These are phyloP conservation scores for Echinosophora koreensis DNA, from an alignment of 306 rosid genomes.

Conservation along the genomic window DNA sequence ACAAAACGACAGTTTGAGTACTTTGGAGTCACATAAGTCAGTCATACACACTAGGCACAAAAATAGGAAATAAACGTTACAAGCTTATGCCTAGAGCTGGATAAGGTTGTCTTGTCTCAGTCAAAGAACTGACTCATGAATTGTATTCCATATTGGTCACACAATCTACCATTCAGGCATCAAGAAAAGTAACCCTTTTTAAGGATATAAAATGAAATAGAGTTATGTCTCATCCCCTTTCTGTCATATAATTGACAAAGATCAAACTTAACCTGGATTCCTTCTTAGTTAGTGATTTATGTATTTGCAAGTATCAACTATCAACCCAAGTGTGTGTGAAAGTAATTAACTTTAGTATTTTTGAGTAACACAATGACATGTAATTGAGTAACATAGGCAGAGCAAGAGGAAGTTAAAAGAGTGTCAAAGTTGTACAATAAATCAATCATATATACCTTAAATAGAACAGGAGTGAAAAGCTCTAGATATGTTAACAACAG, in stretches of 20 bases:
- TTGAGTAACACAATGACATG: neutral
- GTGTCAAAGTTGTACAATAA: too few species aligned
- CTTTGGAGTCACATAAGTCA: neutral
- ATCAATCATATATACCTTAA: too few species aligned
- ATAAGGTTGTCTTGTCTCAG: conserved; percentile 24
- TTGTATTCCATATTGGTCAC: conserved; percentile 23
- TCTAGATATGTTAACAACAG: neutral
- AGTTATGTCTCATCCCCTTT: neutral
- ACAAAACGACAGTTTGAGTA: neutral
- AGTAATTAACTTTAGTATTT: neutral
- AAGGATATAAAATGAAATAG: conserved; percentile 6
- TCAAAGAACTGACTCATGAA: conserved; percentile 37
- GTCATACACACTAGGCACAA: conserved; percentile 9
- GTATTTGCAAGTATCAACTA: neutral
- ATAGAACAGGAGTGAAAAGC: conserved; percentile 6
- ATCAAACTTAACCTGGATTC: neutral
- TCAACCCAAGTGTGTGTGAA: conserved; percentile 12
- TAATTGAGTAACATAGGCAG: neutral
- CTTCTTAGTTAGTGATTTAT: neutral
- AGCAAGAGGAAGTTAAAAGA: neutral
- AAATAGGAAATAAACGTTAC: neutral
- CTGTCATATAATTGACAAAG: neutral
- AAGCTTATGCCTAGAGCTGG: neutral
- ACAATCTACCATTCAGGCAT: neutral
- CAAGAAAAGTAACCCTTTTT: neutral